These are phyloP conservation scores for Dimocarpus longan DNA, from an alignment of 345 rosid species.

Conservation along the genomic window DNA sequence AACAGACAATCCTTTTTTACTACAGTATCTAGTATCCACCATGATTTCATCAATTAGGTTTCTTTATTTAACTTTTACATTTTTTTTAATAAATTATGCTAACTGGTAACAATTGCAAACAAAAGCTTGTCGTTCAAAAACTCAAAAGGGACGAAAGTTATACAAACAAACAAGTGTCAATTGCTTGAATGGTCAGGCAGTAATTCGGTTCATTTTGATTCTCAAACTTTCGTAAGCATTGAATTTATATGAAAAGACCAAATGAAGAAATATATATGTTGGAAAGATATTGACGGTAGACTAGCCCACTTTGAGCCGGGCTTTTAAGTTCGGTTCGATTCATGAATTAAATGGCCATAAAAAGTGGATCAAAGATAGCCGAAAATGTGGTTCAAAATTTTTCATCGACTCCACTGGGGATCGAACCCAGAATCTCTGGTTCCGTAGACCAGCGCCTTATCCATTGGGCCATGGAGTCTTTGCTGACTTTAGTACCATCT, in stretches of 20 bases:
- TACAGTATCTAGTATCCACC: no score
- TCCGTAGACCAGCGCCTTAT: conserved; percentile 79
- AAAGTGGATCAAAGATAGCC: no score
- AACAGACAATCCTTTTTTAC: no score
- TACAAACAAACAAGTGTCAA: neutral
- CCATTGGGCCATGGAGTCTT: conserved; percentile 69
- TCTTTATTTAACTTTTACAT: no score
- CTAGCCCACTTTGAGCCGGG: neutral
- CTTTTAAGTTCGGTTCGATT: neutral
- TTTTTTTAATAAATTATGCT: no score
- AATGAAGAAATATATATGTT: no score
- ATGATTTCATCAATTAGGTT: no score
- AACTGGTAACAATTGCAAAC: no score
- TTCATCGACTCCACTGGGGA: conserved; percentile 62
- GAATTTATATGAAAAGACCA: neutral
- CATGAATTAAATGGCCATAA: neutral
- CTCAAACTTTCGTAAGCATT: neutral
- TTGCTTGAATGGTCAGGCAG: neutral
- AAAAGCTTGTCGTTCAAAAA: no score
- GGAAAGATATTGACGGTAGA: neutral
- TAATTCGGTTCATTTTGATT: no score
- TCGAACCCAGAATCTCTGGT: conserved; percentile 77
- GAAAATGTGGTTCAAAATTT: neutral
- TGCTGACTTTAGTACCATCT: neutral
- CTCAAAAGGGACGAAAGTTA: no score